Conservation (phyloP, 345 rosid genomes). For the Erodium maritimum region DNA sequence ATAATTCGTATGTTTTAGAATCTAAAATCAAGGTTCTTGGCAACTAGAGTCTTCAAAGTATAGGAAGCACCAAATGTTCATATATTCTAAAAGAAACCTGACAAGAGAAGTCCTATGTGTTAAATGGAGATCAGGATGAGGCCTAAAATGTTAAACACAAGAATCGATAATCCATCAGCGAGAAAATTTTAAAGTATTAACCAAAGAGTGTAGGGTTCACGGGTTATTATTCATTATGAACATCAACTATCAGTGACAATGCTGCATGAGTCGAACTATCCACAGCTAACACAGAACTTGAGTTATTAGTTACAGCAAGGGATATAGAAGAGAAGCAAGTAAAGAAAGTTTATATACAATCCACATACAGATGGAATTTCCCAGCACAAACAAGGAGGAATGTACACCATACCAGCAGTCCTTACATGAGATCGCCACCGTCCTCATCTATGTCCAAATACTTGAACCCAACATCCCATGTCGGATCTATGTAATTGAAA, state of each 20-base stretch:
- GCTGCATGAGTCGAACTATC: background rate
- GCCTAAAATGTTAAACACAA: background rate
- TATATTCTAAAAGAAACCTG: too few relatives aligned
- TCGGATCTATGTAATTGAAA: conserved; percentile 40
- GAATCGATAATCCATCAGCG: background rate
- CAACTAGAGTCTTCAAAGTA: too few relatives aligned
- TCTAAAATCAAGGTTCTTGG: too few relatives aligned
- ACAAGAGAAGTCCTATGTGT: too few relatives aligned
- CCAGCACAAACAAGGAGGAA: conserved; percentile 5
- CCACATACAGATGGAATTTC: conserved; percentile 7
- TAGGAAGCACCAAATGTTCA: too few relatives aligned
- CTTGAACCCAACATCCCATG: conserved; percentile 58
- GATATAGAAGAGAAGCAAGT: background rate
- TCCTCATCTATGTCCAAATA: conserved; percentile 36
- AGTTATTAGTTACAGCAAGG: background rate
- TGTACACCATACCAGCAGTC: conserved; percentile 24
- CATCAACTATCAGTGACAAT: background rate
- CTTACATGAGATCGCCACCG: conserved; percentile 29
- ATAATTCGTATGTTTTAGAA: too few relatives aligned
- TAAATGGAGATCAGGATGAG: too few relatives aligned
- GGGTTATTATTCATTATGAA: background rate
- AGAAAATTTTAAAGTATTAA: background rate
- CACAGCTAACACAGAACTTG: background rate
- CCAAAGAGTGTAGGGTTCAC: background rate
- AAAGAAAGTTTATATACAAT: conserved; percentile 2